Percentiles rank a stretch among this genome's conserved stretches.
Evolutionary conservation across 371 early-diverging fungal species (phyloP).

Genomic region (Encephalitozoon romaleae): DNA sequence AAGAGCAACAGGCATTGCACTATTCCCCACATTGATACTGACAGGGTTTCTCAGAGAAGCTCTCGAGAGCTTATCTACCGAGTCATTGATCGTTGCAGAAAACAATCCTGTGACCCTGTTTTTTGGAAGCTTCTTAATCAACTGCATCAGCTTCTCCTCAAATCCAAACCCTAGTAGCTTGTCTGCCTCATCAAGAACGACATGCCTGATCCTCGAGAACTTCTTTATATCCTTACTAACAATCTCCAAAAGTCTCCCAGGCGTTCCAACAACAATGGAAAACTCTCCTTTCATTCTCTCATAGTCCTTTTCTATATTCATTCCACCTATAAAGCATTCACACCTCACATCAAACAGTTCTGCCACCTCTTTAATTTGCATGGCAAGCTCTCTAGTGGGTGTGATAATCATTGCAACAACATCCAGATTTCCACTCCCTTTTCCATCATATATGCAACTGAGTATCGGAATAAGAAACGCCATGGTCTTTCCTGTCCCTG

Average conservation of each 20-base stretch:
- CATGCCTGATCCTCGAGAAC: slow-evolving; percentile 61
- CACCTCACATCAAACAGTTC: slow-evolving; percentile 66
- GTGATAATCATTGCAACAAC: slow-evolving; percentile 69
- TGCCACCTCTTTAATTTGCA: slow-evolving; percentile 69
- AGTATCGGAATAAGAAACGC: slow-evolving; percentile 76
- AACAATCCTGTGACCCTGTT: slow-evolving; percentile 26
- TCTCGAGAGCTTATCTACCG: slow-evolving; percentile 9
- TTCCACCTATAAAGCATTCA: slow-evolving; percentile 90
- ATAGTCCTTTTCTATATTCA: slow-evolving; percentile 82
- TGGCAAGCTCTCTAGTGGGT: slow-evolving; percentile 89
- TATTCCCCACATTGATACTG: slow-evolving; percentile 7
- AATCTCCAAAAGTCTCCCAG: slow-evolving; percentile 89
- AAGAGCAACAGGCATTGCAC: slow-evolving; percentile 22
- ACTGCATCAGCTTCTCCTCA: slow-evolving; percentile 16
- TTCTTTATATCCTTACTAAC: slow-evolving; percentile 67
- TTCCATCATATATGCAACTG: slow-evolving; percentile 10
- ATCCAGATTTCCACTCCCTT: slow-evolving; percentile 47
- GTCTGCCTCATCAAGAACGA: slow-evolving; percentile 93
- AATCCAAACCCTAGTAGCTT: slow-evolving; percentile 51
- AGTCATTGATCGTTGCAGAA: slow-evolving; percentile 46
- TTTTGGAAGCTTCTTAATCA: slow-evolving; percentile 23
- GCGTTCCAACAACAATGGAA: slow-evolving; percentile 83
- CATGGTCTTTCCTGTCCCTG: slow-evolving; percentile 92
- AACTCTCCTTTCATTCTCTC: slow-evolving; percentile 79
- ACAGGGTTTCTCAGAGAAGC: slow-evolving; percentile 15